These are phyloP conservation scores for Neurospora sublineolata DNA, from an alignment of 495 filamentous ascomycete species.

Conservation along the genomic window DNA sequence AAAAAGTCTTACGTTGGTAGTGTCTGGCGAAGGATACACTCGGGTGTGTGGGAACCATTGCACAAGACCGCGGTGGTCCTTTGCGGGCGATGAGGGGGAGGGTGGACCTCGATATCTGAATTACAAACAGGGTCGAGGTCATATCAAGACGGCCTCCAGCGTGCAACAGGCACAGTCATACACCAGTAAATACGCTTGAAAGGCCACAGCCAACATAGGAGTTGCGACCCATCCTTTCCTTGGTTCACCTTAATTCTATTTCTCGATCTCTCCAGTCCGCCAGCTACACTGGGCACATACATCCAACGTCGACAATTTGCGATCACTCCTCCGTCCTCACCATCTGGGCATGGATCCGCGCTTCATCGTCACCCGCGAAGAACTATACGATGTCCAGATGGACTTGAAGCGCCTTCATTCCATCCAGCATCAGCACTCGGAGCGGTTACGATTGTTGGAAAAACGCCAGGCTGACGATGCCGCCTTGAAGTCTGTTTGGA, in stretches of 20 bases:
- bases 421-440: slow-evolving; percentile 68
- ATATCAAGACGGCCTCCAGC: slow-evolving; percentile 3
- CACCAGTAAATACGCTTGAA: neutral
- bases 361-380: slow-evolving; percentile 46
- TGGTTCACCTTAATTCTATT: neutral
- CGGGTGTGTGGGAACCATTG: slow-evolving; percentile 5
- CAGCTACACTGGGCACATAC: neutral
- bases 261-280: neutral
- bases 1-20: neutral
- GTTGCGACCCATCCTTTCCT: neutral
- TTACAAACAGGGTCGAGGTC: slow-evolving; percentile 19
- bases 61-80: slow-evolving; percentile 21
- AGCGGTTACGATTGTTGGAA: slow-evolving; percentile 68
- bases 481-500: slow-evolving; percentile 76
- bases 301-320: neutral
- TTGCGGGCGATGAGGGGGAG: slow-evolving; percentile 26
- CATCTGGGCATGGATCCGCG: slow-evolving; percentile 43
- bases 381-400: slow-evolving; percentile 77
- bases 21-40: neutral
- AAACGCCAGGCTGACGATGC: slow-evolving; percentile 72
- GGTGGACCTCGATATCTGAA: slow-evolving; percentile 27
- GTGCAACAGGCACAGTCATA: neutral
- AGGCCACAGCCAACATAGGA: neutral
- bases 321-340: neutral
- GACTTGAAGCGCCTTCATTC: slow-evolving; percentile 75